Evolutionary conservation across 176 grass and related monocot species (phyloP), one percentile per base, ranked within the genome.

Genomic region (Oryza nivara): DNA sequence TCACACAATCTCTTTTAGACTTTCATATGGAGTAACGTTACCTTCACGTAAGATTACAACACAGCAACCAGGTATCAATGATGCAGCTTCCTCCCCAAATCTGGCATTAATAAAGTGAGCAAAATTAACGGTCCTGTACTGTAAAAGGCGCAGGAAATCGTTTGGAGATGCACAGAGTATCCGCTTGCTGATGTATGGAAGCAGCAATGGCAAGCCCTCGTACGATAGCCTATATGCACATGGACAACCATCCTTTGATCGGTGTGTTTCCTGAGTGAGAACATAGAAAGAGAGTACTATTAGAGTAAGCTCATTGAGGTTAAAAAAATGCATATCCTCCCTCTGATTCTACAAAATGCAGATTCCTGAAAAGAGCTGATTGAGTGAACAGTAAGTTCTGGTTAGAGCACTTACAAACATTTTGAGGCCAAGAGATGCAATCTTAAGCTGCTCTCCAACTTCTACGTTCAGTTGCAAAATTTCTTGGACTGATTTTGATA

Each of bases 171-270:
- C 91, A 87, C 77, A 76, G 85, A 98, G 49, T 76, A 95, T 88
- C 46, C 86, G 83, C 68, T 89, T 92, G 80, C 61, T 92, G 60
- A 94, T 65, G 46, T 92, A 92, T 75, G 93, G 93, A 74, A 98
- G 86, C 41, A 98, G 70, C 67, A 98, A 82, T 4, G 90, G 77
- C 65, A 98, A 83, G 56, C 91, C 89, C 86, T 95, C 96, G 8
- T 94, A 98, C 40, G 91, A 95, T 80, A 98, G 80, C 23, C 96
- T 88, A 73, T 93, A 94, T 82, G 86, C 82, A 92, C 96, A 98
- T 74, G 87, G 47, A 51, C 89, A 90, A 11, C 56, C 85, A 85
- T 95, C 96, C 86, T 93, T 98, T 6, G 89, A 89, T 64, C 85
- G 92, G 75, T 98, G 96, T 43, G 80, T 95, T 88, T 98, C 96